Evolutionary conservation across 306 rosid species (phyloP).

Genomic region (Heteromeles arbutifolia): DNA sequence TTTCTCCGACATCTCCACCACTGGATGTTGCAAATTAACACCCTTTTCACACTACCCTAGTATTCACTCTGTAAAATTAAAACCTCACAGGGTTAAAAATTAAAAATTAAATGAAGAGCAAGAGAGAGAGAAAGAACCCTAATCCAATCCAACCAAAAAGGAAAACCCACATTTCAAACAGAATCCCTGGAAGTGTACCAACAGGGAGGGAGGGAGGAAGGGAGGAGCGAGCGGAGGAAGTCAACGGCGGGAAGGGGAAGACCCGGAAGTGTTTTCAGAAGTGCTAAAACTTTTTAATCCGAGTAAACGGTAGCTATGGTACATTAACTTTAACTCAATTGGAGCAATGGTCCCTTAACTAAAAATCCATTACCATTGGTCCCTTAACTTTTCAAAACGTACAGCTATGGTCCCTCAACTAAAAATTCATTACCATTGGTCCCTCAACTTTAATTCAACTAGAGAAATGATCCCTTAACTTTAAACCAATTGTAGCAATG

Average conservation of each 20-base stretch:
- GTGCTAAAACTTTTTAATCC: not conserved
- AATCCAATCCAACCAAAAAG: not conserved
- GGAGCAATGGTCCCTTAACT: too few relatives aligned
- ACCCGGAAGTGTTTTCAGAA: not conserved
- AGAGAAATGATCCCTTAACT: too few relatives aligned
- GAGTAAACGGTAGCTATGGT: too few relatives aligned
- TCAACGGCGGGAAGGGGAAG: not conserved
- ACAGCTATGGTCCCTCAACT: too few relatives aligned
- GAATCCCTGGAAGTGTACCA: not conserved
- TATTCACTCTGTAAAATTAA: not conserved
- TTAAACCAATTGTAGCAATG: too few relatives aligned
- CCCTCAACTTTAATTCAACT: too few relatives aligned
- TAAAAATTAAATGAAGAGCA: not conserved
- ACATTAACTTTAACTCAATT: too few relatives aligned
- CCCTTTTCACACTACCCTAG: not conserved
- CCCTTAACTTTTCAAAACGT: too few relatives aligned
- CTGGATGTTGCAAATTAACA: not conserved
- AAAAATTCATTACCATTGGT: too few relatives aligned
- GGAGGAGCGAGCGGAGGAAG: not conserved
- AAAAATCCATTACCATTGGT: too few relatives aligned
- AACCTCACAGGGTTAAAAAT: not conserved
- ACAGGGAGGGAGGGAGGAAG: not conserved
- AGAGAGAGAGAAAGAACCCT: not conserved
- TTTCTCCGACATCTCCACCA: constrained; percentile 56
- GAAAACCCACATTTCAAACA: not conserved